phyloP scores from a whole-genome alignment of 2,329 filamentous ascomycete genomes.

The Niveomyces coronatus region DNA sequence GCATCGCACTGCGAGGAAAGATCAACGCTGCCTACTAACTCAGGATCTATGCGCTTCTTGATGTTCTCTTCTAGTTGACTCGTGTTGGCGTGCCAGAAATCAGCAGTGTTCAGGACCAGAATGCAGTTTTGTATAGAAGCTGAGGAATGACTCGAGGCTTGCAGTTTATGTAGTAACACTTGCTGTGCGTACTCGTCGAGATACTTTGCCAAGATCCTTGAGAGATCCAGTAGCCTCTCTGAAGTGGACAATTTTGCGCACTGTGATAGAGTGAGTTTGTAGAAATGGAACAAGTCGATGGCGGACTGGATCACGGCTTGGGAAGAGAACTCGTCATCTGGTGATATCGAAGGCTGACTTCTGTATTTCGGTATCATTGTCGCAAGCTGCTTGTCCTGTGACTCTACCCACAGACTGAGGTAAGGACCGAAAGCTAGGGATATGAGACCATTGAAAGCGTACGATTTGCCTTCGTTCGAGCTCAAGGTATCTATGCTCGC shows the following conservation, averaged over 20 bases:
- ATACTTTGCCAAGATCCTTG: conserved; percentile 80
- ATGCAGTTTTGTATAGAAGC: conserved; percentile 64
- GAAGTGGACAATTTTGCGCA: conserved; percentile 93
- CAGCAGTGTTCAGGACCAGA: conserved; percentile 86
- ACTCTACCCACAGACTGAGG: conserved; percentile 92
- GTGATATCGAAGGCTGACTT: conserved; percentile 64
- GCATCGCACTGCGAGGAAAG: conserved; percentile 87
- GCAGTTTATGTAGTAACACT: conserved; percentile 65
- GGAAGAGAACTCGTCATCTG: conserved; percentile 84
- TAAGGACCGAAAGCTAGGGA: conserved; percentile 97
- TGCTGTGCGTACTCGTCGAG: conserved; percentile 93
- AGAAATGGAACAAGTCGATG: conserved; percentile 95
- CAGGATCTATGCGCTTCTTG: conserved; percentile 76
- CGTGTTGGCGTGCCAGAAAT: conserved; percentile 93
- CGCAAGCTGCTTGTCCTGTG: conserved; percentile 82
- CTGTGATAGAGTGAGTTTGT: conserved; percentile 83
- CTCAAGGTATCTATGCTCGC: conserved; percentile 82
- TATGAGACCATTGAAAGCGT: conserved; percentile 80
- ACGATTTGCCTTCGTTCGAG: conserved; percentile 63
- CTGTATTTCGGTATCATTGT: conserved; percentile 81
- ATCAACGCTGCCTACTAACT: conserved; percentile 67
- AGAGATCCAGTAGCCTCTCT: conserved; percentile 74
- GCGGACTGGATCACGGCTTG: conserved; percentile 88
- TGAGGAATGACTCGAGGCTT: conserved; percentile 41
- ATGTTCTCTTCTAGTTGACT: conserved; percentile 92